Evolutionary conservation across 176 grass and related monocot species (phyloP).

Genomic region (Phoenix dactylifera): DNA sequence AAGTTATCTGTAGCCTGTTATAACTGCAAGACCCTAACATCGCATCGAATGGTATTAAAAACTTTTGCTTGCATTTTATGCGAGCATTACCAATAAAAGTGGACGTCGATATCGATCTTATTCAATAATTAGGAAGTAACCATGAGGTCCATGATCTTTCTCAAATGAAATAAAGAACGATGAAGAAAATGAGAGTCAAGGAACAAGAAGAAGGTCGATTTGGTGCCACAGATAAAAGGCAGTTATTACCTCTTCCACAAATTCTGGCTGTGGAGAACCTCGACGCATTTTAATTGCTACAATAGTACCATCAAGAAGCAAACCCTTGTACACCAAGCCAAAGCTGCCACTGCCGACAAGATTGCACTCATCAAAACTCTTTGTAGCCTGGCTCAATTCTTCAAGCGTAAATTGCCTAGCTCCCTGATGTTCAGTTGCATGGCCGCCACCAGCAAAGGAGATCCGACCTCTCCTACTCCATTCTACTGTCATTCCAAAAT

Average conservation of each 20-base stretch:
- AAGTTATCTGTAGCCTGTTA: too few species aligned
- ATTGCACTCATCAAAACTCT: constrained; percentile 66
- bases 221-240: too few species aligned
- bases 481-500: constrained; percentile 35
- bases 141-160: too few species aligned
- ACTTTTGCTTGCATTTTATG: too few species aligned
- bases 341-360: constrained; percentile 77
- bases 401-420: constrained; percentile 61
- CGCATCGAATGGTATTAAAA: too few species aligned
- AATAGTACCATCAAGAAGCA: constrained; percentile 84
- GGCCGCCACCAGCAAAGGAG: constrained; percentile 29
- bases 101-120: too few species aligned
- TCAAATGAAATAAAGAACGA: too few species aligned
- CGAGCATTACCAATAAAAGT: too few species aligned
- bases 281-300: constrained; percentile 72
- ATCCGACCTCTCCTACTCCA: constrained; percentile 55
- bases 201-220: too few species aligned
- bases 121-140: too few species aligned
- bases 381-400: constrained; percentile 76
- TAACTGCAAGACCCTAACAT: too few species aligned
- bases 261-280: constrained; percentile 33
- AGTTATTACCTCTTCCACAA: constrained; percentile 69
- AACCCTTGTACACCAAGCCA: constrained; percentile 72
- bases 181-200: too few species aligned
- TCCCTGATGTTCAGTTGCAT: constrained; percentile 30